These are phyloP conservation scores for Euphrasia arctica DNA, from an alignment of 305 asterid genomes.

Conservation along the genomic window DNA sequence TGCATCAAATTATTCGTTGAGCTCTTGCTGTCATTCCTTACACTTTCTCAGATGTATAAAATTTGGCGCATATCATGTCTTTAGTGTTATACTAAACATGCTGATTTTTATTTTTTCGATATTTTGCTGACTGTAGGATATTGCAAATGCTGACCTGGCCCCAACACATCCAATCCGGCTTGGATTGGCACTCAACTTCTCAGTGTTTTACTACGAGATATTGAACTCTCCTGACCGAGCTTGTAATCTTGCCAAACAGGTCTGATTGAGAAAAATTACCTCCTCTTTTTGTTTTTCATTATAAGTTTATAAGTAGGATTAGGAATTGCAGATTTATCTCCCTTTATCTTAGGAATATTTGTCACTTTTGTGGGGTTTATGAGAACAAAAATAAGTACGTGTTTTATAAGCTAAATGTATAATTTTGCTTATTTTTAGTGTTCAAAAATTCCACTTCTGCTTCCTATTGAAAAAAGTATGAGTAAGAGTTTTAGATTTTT, in stretches of 20 bases:
- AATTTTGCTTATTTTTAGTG: not conserved
- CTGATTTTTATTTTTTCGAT: not conserved
- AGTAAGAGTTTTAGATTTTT: not conserved
- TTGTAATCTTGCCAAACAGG: slow-evolving; percentile 61
- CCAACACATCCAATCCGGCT: slow-evolving; percentile 63
- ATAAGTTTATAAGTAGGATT: not conserved
- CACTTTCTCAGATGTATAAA: not conserved
- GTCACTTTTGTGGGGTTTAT: not conserved
- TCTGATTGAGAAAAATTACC: slow-evolving; percentile 12
- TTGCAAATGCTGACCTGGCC: slow-evolving; percentile 47
- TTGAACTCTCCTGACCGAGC: slow-evolving; percentile 58
- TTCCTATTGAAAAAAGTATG: not conserved
- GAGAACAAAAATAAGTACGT: not conserved
- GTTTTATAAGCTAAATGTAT: not conserved
- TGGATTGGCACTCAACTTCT: slow-evolving; percentile 55
- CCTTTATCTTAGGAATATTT: not conserved
- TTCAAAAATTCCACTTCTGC: not conserved
- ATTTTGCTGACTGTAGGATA: slow-evolving; percentile 33
- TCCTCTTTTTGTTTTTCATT: not conserved
- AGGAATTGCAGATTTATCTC: not conserved
- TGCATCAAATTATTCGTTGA: not conserved
- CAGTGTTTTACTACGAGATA: slow-evolving; percentile 58
- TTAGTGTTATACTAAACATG: not conserved
- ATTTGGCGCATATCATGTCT: slow-evolving; percentile 4
- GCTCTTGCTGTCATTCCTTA: not conserved